Evolutionary conservation across 2,329 filamentous ascomycete genomes (phyloP).

Genomic region (Paraconiothyrium brasiliense): DNA sequence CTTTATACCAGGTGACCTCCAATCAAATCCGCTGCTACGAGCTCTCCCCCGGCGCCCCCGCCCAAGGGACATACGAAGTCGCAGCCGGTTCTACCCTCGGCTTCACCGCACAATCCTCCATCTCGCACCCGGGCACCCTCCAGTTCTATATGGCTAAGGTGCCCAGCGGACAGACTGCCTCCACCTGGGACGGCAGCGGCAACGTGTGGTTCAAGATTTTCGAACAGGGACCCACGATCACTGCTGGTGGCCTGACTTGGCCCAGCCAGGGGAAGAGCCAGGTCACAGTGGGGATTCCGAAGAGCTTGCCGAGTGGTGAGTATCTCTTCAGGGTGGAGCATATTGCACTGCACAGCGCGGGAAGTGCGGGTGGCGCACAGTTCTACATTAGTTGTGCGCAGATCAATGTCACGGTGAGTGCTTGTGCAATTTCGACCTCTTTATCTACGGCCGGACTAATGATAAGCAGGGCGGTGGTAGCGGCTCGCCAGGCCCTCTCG

Average conservation of each 20-base stretch:
- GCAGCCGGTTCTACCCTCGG: constrained; percentile 41
- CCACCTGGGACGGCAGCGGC: constrained; percentile 43
- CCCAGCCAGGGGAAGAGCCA: constrained; percentile 18
- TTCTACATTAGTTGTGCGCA: constrained; percentile 60
- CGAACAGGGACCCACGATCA: constrained; percentile 25
- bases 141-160: constrained; percentile 52
- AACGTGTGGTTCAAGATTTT: constrained; percentile 50
- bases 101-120: constrained; percentile 38
- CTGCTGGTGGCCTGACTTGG: constrained; percentile 18
- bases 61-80: constrained; percentile 15
- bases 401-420: constrained; percentile 48
- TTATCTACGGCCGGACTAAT: not conserved
- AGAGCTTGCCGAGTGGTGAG: constrained; percentile 52
- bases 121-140: constrained; percentile 47
- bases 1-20: constrained; percentile 24
- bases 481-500: constrained; percentile 49
- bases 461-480: constrained; percentile 40
- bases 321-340: constrained; percentile 59
- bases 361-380: constrained; percentile 47
- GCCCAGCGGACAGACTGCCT: constrained; percentile 40
- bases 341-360: constrained; percentile 55
- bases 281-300: constrained; percentile 51
- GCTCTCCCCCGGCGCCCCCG: constrained; percentile 23
- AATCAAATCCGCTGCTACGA: constrained; percentile 36
- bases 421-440: not conserved